These are phyloP conservation scores for Gilbertella persicaria DNA, from an alignment of 371 early-diverging fungal genomes.

Conservation along the genomic window DNA sequence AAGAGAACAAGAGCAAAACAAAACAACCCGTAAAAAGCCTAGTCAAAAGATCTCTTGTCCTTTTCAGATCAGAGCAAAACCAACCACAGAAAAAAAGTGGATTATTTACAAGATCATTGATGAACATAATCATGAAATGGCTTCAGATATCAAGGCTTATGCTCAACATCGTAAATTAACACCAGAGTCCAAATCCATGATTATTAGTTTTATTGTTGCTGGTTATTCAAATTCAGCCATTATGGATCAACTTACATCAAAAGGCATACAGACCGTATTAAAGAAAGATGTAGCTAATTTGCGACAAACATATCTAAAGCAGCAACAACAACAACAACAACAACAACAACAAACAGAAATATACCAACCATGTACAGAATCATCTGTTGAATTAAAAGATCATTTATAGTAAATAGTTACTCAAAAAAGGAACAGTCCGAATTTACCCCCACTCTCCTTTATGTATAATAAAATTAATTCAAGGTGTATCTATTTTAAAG, in stretches of 20 bases:
- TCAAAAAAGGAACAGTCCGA: too few species aligned
- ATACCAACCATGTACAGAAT: not conserved
- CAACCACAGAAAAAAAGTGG: not conserved
- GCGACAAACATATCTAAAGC: conserved; percentile 14
- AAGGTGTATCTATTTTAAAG: not conserved
- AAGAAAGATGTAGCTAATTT: conserved; percentile 21
- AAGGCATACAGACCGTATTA: conserved; percentile 13
- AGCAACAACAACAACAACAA: not conserved
- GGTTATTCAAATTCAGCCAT: conserved; percentile 11
- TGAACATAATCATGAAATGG: conserved; percentile 22
- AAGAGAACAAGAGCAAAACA: not conserved
- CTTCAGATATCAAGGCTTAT: conserved; percentile 12
- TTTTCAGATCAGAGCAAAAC: conserved; percentile 19
- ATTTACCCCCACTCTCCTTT: too few species aligned
- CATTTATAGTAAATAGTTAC: too few species aligned
- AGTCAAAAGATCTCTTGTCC: conserved; percentile 20
- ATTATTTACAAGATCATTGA: conserved; percentile 9
- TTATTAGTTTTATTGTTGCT: conserved; percentile 7
- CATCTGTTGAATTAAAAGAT: too few species aligned
- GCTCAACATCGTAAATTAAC: conserved; percentile 17
- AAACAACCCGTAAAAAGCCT: conserved; percentile 6
- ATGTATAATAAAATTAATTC: too few species aligned
- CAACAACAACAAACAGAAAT: conserved; percentile 1
- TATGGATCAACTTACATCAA: not conserved
- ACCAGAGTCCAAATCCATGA: conserved; percentile 1